These are phyloP conservation scores for Suillus plorans DNA, from an alignment of 768 basidiomycete species.

Conservation along the genomic window DNA sequence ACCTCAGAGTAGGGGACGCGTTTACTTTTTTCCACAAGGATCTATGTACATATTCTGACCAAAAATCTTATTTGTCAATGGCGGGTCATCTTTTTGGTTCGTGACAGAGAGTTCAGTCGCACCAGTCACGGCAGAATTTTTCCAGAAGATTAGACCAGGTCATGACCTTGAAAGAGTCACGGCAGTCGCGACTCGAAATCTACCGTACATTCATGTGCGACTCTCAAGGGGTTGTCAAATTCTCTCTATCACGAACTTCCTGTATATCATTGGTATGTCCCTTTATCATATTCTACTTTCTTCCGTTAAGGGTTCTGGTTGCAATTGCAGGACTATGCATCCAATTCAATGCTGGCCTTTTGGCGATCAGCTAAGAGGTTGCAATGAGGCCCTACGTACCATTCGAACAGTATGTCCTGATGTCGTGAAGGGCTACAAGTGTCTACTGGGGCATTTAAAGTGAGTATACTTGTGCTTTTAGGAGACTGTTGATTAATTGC, in stretches of 20 bases:
- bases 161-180: conserved; percentile 61
- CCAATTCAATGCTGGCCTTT: conserved; percentile 60
- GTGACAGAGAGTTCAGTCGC: conserved; percentile 70
- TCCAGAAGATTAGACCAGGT: conserved; percentile 63
- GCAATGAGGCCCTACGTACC: conserved; percentile 38
- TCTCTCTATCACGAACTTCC: conserved; percentile 76
- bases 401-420: conserved; percentile 19
- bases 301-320: conserved; percentile 77
- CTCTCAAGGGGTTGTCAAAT: conserved; percentile 52
- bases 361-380: conserved; percentile 40
- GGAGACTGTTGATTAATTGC: conserved; percentile 10
- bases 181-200: conserved; percentile 63
- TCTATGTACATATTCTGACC: conserved; percentile 58
- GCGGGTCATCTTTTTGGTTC: conserved; percentile 81
- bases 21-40: conserved; percentile 87
- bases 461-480: conserved; percentile 15
- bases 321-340: conserved; percentile 58
- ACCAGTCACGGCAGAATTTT: conserved; percentile 54
- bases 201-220: conserved; percentile 30
- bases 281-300: conserved; percentile 44
- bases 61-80: conserved; percentile 77
- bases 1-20: conserved; percentile 58
- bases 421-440: conserved; percentile 11
- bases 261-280: conserved; percentile 68
- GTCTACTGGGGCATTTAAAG: conserved; percentile 20